These are phyloP conservation scores for Peronospora farinosa DNA, from an alignment of 352 stramenopile genomes.

Conservation along the genomic window DNA sequence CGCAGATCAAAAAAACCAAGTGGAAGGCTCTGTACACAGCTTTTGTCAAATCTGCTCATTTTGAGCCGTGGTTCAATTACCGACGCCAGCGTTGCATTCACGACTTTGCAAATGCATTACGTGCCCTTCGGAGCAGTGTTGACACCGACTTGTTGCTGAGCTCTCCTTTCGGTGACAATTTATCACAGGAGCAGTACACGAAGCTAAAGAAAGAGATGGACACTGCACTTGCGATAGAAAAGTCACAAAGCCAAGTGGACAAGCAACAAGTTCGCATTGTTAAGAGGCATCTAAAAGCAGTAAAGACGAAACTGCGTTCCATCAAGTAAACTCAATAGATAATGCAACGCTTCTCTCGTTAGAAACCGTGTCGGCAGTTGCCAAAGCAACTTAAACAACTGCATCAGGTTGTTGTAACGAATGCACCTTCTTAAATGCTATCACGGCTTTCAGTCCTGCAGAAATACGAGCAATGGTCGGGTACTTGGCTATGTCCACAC, in stretches of 20 bases:
- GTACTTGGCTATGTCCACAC: conserved; percentile 87
- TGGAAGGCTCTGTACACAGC: conserved; percentile 65
- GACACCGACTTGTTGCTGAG: conserved; percentile 29
- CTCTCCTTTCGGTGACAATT: conserved; percentile 37
- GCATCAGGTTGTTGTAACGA: conserved; percentile 76
- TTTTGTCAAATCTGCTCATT: conserved; percentile 68
- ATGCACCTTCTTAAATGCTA: conserved; percentile 79
- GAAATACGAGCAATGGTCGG: conserved; percentile 83
- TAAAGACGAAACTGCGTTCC: conserved; percentile 36
- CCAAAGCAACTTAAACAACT: conserved; percentile 12
- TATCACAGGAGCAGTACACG: conserved; percentile 40
- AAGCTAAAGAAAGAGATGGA: conserved; percentile 47
- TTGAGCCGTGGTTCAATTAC: conserved; percentile 71
- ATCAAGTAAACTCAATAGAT: conserved; percentile 24
- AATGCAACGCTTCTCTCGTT: neutral
- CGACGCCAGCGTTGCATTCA: conserved; percentile 59
- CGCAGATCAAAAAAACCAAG: conserved; percentile 58
- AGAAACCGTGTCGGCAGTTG: neutral
- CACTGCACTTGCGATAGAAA: conserved; percentile 35
- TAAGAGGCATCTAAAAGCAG: conserved; percentile 39
- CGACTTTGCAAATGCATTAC: conserved; percentile 58
- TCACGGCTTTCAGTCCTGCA: conserved; percentile 47
- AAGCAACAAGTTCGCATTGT: conserved; percentile 41
- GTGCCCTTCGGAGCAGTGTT: conserved; percentile 44
- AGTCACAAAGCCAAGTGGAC: conserved; percentile 28